Base-by-base conservation (phyloP, 208 protist genomes). In the Lotmaria passim region DNA sequence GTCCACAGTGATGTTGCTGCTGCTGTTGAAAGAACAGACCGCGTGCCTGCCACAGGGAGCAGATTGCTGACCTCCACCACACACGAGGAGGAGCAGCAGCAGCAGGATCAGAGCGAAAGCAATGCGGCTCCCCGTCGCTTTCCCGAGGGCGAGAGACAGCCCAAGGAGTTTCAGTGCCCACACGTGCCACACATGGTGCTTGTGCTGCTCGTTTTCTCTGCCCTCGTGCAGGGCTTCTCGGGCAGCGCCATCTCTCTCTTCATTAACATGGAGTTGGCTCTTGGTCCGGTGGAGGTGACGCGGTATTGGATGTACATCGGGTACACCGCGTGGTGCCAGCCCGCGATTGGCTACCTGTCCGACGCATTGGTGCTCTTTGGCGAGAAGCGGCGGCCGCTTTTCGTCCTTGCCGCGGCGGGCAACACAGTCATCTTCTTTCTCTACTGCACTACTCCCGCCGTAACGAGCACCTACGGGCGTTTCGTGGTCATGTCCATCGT, bases 241-340 rank as follows among this genome's bases (percentile, higher is more conserved):
- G 33, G 66, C 3, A 73, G 64, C 47, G 55, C 60, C 34, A 60
- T 88, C n/a, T 51, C 44, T 19, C 48, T 85, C 28, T 79, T 83
- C 68, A 78, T 83, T 0, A 79, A 80, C 56, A 38, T 55, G 34
- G 67, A 69, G 39, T 36, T 85, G 28, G 39, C 23, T 11, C 66
- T 75, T 36, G 58, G 60, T 21, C 79, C 82, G 14, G 69, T 75
- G 3, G 68, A 82, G 53, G 75, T 82, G 60, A 50, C 55, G 52
- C 66, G 31, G 50, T 85, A 83, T 57, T 85, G 79, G 75, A 63
- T 77, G 67, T 82, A 74, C 67, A 66, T 88, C 1, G 75, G 75
- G 10, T 69, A 61, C 55, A 75, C 58, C 24, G 48, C 60, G 28
- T 82, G 75, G 72, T 51, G 36, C 17, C 69, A 85, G 44, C 79